phyloP scores from a whole-genome alignment of 306 rosid genomes.

The Vigna radiata region DNA sequence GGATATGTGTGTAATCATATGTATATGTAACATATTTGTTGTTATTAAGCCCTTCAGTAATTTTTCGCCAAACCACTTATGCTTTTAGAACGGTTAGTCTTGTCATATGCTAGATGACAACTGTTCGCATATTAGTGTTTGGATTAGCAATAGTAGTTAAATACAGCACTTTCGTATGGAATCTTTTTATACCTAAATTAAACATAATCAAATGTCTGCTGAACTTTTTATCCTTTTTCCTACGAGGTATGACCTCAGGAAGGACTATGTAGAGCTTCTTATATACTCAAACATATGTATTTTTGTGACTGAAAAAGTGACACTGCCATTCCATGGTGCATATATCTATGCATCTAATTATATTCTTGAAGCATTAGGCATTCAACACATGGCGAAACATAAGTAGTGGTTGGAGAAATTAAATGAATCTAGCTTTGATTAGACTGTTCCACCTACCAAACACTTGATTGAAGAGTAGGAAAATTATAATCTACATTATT shows the following conservation, averaged over 20 bases:
- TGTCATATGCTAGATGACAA: constrained; percentile 41
- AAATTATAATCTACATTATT: constrained; percentile 5
- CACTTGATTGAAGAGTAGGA: constrained; percentile 42
- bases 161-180: constrained; percentile 43
- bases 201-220: constrained; percentile 41
- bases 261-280: constrained; percentile 29
- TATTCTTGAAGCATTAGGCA: constrained; percentile 36
- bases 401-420: constrained; percentile 24
- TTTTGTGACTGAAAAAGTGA: constrained; percentile 39
- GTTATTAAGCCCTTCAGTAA: constrained; percentile 6
- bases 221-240: constrained; percentile 9
- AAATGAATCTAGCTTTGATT: constrained; percentile 39
- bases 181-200: constrained; percentile 43
- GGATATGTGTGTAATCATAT: background rate
- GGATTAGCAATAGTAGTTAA: constrained; percentile 32
- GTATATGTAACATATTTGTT: background rate
- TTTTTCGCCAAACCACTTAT: background rate
- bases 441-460: constrained; percentile 47
- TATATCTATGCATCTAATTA: constrained; percentile 27
- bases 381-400: constrained; percentile 47
- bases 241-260: constrained; percentile 44
- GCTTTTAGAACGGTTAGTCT: constrained; percentile 32
- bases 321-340: constrained; percentile 17
- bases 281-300: background rate
- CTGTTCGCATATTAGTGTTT: constrained; percentile 13